A percentile compares a stretch with the other conserved stretches of the same genome.
These are phyloP conservation scores for Rostrohypoxylon terebratum DNA, from an alignment of 495 filamentous ascomycete genomes.

Conservation along the genomic window DNA sequence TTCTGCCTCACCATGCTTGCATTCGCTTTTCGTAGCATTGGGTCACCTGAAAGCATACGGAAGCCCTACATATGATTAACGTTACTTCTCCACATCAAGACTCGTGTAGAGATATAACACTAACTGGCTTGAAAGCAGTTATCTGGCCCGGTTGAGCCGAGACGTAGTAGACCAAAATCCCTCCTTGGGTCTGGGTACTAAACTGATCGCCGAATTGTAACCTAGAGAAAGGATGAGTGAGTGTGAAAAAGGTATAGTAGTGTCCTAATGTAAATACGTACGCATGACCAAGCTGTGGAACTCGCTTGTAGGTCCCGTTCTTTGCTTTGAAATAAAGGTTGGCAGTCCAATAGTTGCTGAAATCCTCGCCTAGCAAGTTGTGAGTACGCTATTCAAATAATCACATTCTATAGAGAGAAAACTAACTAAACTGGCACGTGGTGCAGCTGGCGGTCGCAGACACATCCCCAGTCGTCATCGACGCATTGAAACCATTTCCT, in stretches of 20 bases:
- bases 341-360: conserved; percentile 67
- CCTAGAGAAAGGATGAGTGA: conserved; percentile 19
- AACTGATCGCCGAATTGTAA: conserved; percentile 61
- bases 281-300: conserved; percentile 59
- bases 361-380: conserved; percentile 48
- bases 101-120: conserved; percentile 14
- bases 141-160: conserved; percentile 63
- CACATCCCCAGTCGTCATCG: conserved; percentile 58
- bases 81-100: neutral
- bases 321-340: conserved; percentile 64
- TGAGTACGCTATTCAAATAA: neutral
- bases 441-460: conserved; percentile 55
- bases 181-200: conserved; percentile 61
- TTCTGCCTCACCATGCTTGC: conserved; percentile 56
- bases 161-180: conserved; percentile 66
- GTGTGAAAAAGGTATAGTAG: neutral
- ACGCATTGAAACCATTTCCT: conserved; percentile 59
- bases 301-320: conserved; percentile 64
- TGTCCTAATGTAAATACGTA: conserved; percentile 23
- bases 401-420: neutral
- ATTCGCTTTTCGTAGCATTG: conserved; percentile 54
- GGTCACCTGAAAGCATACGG: conserved; percentile 66
- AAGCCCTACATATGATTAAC: conserved; percentile 53
- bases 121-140: conserved; percentile 65
- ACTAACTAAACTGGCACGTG: conserved; percentile 54